phyloP scores from a whole-genome alignment of 140 eudicot species.

The Bidens hawaiensis region DNA sequence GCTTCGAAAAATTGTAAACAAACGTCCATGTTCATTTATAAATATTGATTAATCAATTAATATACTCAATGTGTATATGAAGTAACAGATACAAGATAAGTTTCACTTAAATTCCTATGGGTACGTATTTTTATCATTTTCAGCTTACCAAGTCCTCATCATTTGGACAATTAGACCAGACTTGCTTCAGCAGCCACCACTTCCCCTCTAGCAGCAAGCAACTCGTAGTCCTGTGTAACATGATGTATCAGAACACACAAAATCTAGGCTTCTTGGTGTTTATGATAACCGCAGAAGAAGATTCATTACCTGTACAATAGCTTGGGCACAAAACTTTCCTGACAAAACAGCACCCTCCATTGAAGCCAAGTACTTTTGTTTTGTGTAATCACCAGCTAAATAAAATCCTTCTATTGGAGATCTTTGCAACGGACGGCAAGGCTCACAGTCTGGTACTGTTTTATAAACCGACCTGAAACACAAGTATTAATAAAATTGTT shows the following conservation, averaged over 20 bases:
- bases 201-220: slow-evolving; percentile 42
- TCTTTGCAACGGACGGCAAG: slow-evolving; percentile 93
- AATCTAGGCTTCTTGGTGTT: neutral
- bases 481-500: neutral
- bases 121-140: slow-evolving; percentile 1
- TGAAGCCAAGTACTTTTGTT: slow-evolving; percentile 95
- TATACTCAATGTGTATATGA: neutral
- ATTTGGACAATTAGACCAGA: slow-evolving; percentile 26
- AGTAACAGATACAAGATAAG: slow-evolving; percentile 10
- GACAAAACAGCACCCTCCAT: slow-evolving; percentile 99
- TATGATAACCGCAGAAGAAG: neutral
- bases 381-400: slow-evolving; percentile 96
- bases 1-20: too few species aligned
- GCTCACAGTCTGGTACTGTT: slow-evolving; percentile 90
- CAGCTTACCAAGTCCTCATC: slow-evolving; percentile 21
- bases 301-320: slow-evolving; percentile 75
- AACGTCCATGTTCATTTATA: neutral
- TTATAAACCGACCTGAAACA: slow-evolving; percentile 83
- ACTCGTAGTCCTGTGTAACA: slow-evolving; percentile 61
- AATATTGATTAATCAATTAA: neutral
- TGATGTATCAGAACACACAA: slow-evolving; percentile 15
- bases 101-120: neutral
- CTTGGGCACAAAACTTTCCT: slow-evolving; percentile 94
- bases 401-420: slow-evolving; percentile 92
- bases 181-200: slow-evolving; percentile 64